Conservation (phyloP, 257 asterid genomes). For the Jacaranda copaia region DNA sequence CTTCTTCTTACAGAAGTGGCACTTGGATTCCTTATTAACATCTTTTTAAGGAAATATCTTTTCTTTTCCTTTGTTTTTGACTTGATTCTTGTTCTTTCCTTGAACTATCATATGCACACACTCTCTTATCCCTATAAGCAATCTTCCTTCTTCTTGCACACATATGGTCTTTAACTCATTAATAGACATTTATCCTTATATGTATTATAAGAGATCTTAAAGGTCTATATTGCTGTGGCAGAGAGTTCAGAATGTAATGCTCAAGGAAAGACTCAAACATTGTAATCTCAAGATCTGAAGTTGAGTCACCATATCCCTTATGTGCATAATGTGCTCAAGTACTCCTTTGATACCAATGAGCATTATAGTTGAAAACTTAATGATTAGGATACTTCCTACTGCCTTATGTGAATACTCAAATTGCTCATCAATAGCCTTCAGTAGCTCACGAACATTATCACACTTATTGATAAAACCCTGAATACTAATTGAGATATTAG, state of each 20-base stretch:
- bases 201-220: slow-evolving; percentile 12
- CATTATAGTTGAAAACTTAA: not conserved
- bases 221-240: not conserved
- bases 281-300: not conserved
- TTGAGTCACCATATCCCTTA: not conserved
- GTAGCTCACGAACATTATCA: not conserved
- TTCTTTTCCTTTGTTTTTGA: no score
- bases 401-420: not conserved
- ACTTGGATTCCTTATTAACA: no score
- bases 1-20: not conserved
- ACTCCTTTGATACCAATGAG: no score
- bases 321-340: not conserved
- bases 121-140: not conserved
- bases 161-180: not conserved
- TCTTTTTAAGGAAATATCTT: not conserved
- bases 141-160: not conserved
- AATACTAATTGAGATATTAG: no score
- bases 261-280: not conserved
- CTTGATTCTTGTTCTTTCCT: not conserved
- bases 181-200: not conserved
- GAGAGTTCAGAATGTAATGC: not conserved
- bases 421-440: not conserved
- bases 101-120: not conserved
- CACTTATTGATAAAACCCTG: not conserved
- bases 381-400: not conserved